phyloP scores from a whole-genome alignment of 169 alveolate species.

The Plasmodium vinckei region DNA sequence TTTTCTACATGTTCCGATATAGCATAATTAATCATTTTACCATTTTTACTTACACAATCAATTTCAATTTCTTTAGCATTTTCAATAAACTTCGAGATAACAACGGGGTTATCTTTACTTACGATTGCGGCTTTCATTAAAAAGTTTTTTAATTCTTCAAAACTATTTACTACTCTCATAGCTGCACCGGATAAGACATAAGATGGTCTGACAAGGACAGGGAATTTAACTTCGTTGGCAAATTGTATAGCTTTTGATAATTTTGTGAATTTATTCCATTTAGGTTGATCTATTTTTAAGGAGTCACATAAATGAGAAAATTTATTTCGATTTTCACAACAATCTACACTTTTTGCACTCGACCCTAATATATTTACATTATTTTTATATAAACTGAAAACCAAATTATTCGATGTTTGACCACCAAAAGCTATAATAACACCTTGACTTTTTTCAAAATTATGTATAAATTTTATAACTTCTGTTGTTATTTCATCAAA shows the following conservation, averaged over 20 bases:
- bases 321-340: slow-evolving; percentile 90
- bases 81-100: slow-evolving; percentile 89
- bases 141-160: slow-evolving; percentile 84
- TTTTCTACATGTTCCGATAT: slow-evolving; percentile 93
- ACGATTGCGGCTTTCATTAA: slow-evolving; percentile 89
- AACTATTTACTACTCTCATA: slow-evolving; percentile 88
- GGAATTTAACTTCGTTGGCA: slow-evolving; percentile 83
- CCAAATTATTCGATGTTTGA: slow-evolving; percentile 92
- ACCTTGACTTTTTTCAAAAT: slow-evolving; percentile 86
- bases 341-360: slow-evolving; percentile 90
- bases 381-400: slow-evolving; percentile 79
- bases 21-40: slow-evolving; percentile 89
- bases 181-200: slow-evolving; percentile 93
- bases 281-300: slow-evolving; percentile 91
- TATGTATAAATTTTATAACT: slow-evolving; percentile 82
- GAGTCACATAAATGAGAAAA: slow-evolving; percentile 88
- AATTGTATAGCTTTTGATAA: slow-evolving; percentile 82
- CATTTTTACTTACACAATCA: slow-evolving; percentile 90
- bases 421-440: slow-evolving; percentile 91
- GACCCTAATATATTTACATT: slow-evolving; percentile 88
- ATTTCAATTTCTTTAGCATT: slow-evolving; percentile 90
- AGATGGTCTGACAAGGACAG: slow-evolving; percentile 93
- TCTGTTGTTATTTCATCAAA: slow-evolving; percentile 89
- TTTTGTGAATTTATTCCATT: slow-evolving; percentile 89
- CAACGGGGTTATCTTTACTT: slow-evolving; percentile 91